Percentiles rank a stretch among this genome's conserved stretches.
phyloP scores from a whole-genome alignment of 2,329 filamentous ascomycete species.

The Botrytis porri region DNA sequence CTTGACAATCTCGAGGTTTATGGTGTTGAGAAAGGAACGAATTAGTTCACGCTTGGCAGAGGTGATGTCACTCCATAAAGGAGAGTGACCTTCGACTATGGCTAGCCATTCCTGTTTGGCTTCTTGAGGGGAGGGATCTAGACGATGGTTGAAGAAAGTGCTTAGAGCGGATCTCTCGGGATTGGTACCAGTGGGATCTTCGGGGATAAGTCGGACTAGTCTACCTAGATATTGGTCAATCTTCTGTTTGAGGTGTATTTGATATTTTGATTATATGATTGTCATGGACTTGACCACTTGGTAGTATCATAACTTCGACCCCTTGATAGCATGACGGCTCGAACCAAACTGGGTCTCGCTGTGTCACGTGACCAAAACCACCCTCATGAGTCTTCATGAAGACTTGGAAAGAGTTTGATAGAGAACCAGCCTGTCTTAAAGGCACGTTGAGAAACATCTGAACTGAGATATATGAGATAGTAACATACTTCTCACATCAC shows the following conservation, averaged over 20 bases:
- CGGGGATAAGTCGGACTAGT: conserved; percentile 85
- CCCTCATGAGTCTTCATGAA: not conserved
- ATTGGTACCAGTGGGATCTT: conserved; percentile 45
- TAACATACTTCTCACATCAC: conserved; percentile 68
- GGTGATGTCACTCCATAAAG: conserved; percentile 69
- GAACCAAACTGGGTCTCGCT: not conserved
- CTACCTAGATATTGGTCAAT: conserved; percentile 54
- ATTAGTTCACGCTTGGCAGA: conserved; percentile 74
- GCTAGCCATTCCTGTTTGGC: conserved; percentile 82
- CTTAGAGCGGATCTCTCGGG: conserved; percentile 73
- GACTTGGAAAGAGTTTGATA: not conserved
- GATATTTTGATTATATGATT: not conserved
- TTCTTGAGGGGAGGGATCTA: conserved; percentile 57
- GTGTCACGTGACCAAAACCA: not conserved
- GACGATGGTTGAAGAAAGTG: conserved; percentile 80
- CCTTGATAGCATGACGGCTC: not conserved
- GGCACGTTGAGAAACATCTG: not conserved
- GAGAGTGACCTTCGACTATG: conserved; percentile 74
- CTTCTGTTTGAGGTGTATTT: not conserved
- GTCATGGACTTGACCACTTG: not conserved
- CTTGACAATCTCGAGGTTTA: conserved; percentile 77
- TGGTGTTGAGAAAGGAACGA: conserved; percentile 70
- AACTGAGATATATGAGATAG: not conserved
- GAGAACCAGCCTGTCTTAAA: not conserved
- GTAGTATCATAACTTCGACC: not conserved